Evolutionary conservation across 371 early-diverging fungal species (phyloP).

Genomic region (Encephalitozoon cuniculi): DNA sequence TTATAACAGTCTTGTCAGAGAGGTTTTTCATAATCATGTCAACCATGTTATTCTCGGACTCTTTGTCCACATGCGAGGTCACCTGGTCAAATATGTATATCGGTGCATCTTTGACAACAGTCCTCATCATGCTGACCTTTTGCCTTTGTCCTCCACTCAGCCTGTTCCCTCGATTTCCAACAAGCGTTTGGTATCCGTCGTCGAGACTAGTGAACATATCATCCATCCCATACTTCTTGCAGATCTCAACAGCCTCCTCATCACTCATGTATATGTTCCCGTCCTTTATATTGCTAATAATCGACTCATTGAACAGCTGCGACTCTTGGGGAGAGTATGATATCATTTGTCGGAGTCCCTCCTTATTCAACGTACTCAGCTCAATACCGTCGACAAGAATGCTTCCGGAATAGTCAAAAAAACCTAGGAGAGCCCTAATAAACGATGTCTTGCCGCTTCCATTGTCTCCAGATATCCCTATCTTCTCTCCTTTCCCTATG

Average conservation of each 20-base stretch:
- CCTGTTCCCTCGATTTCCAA: conserved; percentile 18
- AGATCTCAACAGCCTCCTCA: conserved; percentile 22
- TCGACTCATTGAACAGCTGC: conserved; percentile 15
- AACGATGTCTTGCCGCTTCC: conserved; percentile 44
- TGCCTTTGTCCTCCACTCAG: conserved; percentile 41
- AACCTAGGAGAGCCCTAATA: conserved; percentile 31
- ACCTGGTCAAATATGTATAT: conserved; percentile 36
- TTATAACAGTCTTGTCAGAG: conserved; percentile 69
- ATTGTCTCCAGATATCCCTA: conserved; percentile 44
- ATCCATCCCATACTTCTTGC: conserved; percentile 15
- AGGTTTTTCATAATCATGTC: conserved; percentile 69
- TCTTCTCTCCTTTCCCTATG: conserved; percentile 35
- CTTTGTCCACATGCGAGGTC: conserved; percentile 26
- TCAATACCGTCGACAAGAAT: conserved; percentile 17
- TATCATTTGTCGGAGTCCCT: conserved; percentile 19
- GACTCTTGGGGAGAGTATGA: conserved; percentile 35
- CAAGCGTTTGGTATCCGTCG: conserved; percentile 18
- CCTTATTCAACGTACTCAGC: conserved; percentile 13
- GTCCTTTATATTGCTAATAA: conserved; percentile 26
- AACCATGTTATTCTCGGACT: conserved; percentile 68
- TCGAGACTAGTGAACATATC: conserved; percentile 6
- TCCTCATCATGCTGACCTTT: conserved; percentile 30
- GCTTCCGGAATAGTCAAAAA: conserved; percentile 16
- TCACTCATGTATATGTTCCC: background rate
- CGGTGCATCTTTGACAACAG: conserved; percentile 33